These are phyloP conservation scores for Trypanosoma caninum DNA, from an alignment of 208 protist species.

Conservation along the genomic window DNA sequence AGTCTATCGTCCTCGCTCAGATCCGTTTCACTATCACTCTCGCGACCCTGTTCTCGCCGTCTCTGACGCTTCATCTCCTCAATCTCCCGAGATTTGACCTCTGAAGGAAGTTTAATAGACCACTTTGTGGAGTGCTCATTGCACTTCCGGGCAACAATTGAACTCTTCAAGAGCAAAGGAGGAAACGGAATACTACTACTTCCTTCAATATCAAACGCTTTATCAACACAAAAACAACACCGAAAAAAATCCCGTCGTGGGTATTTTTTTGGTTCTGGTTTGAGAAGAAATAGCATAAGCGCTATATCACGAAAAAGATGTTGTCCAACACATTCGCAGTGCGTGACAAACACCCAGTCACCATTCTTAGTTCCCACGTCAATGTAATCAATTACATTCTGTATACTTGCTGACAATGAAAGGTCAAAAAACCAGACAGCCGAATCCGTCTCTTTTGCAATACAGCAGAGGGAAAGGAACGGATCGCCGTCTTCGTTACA, in stretches of 20 bases:
- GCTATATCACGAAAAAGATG: slow-evolving; percentile 73
- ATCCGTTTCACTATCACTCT: slow-evolving; percentile 87
- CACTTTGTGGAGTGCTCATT: slow-evolving; percentile 47
- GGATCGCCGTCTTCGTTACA: slow-evolving; percentile 82
- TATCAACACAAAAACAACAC: slow-evolving; percentile 64
- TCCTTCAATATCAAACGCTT: slow-evolving; percentile 61
- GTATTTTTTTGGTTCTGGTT: slow-evolving; percentile 70
- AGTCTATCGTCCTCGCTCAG: slow-evolving; percentile 58
- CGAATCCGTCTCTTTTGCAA: slow-evolving; percentile 56
- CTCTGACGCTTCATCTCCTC: slow-evolving; percentile 40
- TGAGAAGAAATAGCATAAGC: slow-evolving; percentile 60
- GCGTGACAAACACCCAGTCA: slow-evolving; percentile 88
- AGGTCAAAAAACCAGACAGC: slow-evolving; percentile 85
- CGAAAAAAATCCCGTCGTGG: slow-evolving; percentile 85
- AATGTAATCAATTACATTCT: slow-evolving; percentile 86
- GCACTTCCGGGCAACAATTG: slow-evolving; percentile 51
- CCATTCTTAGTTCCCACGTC: slow-evolving; percentile 86
- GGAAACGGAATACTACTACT: slow-evolving; percentile 62
- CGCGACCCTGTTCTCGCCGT: slow-evolving; percentile 58
- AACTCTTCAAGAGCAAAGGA: slow-evolving; percentile 64
- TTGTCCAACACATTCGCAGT: slow-evolving; percentile 55
- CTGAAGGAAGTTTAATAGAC: slow-evolving; percentile 52
- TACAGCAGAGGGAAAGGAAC: slow-evolving; percentile 56
- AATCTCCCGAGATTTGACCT: slow-evolving; percentile 24
- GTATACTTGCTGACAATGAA: slow-evolving; percentile 39